Evolutionary conservation across 306 rosid genomes (phyloP).

Genomic region (Arachis hypogaea): DNA sequence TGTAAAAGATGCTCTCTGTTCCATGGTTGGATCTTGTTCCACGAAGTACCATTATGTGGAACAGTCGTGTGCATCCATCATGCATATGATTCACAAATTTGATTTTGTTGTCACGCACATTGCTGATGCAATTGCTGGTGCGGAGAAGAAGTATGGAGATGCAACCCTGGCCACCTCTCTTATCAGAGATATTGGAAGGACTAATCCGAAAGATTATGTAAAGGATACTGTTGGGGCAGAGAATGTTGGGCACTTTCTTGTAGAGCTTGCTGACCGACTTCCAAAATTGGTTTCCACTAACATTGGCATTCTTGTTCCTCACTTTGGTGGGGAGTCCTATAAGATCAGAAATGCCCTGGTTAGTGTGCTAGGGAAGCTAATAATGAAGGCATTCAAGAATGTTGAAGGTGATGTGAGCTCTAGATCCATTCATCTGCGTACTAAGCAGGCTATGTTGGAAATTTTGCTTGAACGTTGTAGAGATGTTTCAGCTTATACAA

Average conservation of each 20-base stretch:
- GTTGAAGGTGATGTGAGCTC: slow-evolving; percentile 80
- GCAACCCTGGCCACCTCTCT: slow-evolving; percentile 82
- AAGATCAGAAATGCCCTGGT: slow-evolving; percentile 93
- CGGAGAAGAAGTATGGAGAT: slow-evolving; percentile 84
- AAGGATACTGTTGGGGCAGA: slow-evolving; percentile 92
- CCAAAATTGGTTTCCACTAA: slow-evolving; percentile 87
- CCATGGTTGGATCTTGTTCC: slow-evolving; percentile 86
- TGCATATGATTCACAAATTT: slow-evolving; percentile 87
- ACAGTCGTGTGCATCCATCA: slow-evolving; percentile 86
- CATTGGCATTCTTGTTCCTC: slow-evolving; percentile 85
- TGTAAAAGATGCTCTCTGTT: slow-evolving; percentile 77
- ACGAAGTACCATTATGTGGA: slow-evolving; percentile 82
- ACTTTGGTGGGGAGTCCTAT: slow-evolving; percentile 96
- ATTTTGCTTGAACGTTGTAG: slow-evolving; percentile 96
- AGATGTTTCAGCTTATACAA: slow-evolving; percentile 95
- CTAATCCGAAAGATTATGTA: slow-evolving; percentile 85
- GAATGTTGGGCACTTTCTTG: slow-evolving; percentile 86
- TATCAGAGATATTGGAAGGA: slow-evolving; percentile 88
- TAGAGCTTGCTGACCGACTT: slow-evolving; percentile 87
- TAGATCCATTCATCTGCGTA: slow-evolving; percentile 78
- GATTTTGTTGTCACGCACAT: slow-evolving; percentile 86
- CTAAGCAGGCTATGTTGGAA: slow-evolving; percentile 97
- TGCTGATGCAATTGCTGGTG: slow-evolving; percentile 81
- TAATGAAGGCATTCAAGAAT: slow-evolving; percentile 79
- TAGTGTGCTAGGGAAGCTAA: slow-evolving; percentile 83